Percentiles rank a stretch among this genome's conserved stretches.
phyloP scores from a whole-genome alignment of 257 asterid species.

The Petunia secreta region DNA sequence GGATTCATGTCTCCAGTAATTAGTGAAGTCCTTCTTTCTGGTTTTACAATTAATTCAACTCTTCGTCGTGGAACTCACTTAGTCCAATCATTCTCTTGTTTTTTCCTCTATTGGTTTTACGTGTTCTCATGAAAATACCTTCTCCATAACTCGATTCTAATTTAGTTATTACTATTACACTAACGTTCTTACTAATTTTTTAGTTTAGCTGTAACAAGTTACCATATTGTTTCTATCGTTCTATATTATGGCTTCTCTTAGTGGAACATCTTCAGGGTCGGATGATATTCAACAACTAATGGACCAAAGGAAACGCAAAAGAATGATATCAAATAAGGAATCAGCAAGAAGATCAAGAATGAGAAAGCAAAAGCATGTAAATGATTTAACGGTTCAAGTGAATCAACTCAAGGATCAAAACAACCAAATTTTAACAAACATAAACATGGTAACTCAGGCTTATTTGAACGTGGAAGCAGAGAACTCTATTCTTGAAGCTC shows the following conservation, averaged over 20 bases:
- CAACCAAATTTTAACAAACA: slow-evolving; percentile 29
- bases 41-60: slow-evolving; percentile 43
- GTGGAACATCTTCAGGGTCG: slow-evolving; percentile 42
- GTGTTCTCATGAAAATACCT: slow-evolving; percentile 39
- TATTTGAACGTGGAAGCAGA: slow-evolving; percentile 40
- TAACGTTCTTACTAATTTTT: neutral
- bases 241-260: slow-evolving; percentile 34
- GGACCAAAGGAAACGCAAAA: slow-evolving; percentile 42
- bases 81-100: slow-evolving; percentile 51
- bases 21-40: slow-evolving; percentile 47
- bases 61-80: slow-evolving; percentile 51
- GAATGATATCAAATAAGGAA: slow-evolving; percentile 49
- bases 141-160: neutral
- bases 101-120: slow-evolving; percentile 55
- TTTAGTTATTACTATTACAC: neutral
- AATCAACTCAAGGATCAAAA: slow-evolving; percentile 38
- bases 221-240: too few species aligned
- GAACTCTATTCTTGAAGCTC: slow-evolving; percentile 43
- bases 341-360: slow-evolving; percentile 48
- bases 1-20: slow-evolving; percentile 45
- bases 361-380: slow-evolving; percentile 45
- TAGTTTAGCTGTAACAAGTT: neutral
- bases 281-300: slow-evolving; percentile 28
- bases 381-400: slow-evolving; percentile 35
- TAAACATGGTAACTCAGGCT: slow-evolving; percentile 33